phyloP scores from a whole-genome alignment of 1,284 basidiomycete genomes.

The Heterobasidion irregulare region DNA sequence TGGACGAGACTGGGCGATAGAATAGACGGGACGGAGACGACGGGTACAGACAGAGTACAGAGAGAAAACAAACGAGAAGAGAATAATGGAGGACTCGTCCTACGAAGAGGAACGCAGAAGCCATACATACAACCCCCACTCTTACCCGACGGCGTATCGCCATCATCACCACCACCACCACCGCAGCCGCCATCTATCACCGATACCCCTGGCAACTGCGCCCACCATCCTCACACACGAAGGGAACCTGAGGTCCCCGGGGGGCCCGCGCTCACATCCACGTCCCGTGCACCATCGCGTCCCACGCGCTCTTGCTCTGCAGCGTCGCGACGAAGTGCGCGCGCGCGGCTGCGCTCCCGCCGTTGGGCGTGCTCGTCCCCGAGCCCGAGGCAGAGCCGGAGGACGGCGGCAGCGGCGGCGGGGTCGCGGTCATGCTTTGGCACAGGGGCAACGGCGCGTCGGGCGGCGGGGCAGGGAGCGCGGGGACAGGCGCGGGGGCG shows the following conservation, averaged over 20 bases:
- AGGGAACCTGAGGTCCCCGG: neutral
- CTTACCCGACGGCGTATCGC: too few species aligned
- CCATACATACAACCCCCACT: too few species aligned
- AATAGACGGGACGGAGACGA: too few species aligned
- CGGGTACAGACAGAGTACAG: too few species aligned
- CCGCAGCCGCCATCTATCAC: too few species aligned
- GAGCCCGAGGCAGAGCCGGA: too few species aligned
- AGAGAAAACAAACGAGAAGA: too few species aligned
- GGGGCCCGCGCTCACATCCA: slow-evolving; percentile 3
- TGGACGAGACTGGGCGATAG: too few species aligned
- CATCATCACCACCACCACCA: too few species aligned
- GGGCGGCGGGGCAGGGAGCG: slow-evolving; percentile 1
- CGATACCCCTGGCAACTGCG: too few species aligned
- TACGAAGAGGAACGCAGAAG: too few species aligned
- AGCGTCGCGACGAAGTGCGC: slow-evolving; percentile 37
- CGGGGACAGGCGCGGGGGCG: slow-evolving; percentile 6
- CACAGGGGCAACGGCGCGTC: neutral
- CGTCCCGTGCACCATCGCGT: slow-evolving; percentile 33
- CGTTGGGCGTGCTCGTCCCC: neutral
- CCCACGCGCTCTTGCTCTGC: slow-evolving; percentile 41
- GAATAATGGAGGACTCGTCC: too few species aligned
- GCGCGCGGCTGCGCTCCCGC: slow-evolving; percentile 16
- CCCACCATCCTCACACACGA: neutral
- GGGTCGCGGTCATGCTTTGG: neutral
- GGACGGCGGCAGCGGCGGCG: neutral